phyloP scores from a whole-genome alignment of 2,329 filamentous ascomycete species.

The Xylaria multiplex region DNA sequence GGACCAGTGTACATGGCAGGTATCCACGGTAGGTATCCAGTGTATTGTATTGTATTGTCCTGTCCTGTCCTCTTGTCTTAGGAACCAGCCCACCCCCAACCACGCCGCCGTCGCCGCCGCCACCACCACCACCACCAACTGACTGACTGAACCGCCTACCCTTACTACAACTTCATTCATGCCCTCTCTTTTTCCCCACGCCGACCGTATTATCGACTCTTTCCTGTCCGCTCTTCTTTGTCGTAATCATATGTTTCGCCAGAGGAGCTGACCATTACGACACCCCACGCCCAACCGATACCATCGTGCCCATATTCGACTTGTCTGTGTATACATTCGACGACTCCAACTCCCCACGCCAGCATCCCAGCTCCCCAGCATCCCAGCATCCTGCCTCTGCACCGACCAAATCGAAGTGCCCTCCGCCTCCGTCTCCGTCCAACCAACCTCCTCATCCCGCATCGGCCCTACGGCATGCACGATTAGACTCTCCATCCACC shows the following conservation, averaged over 20 bases:
- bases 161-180: conserved; percentile 31
- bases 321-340: background rate
- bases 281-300: conserved; percentile 6
- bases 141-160: conserved; percentile 1
- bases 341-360: conserved; percentile 9
- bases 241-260: conserved; percentile 15
- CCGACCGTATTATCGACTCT: conserved; percentile 22
- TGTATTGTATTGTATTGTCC: conserved; percentile 1
- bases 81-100: conserved; percentile 27
- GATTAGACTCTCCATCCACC: conserved; percentile 15
- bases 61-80: background rate
- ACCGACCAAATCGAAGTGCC: conserved; percentile 16
- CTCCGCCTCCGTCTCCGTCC: conserved; percentile 20
- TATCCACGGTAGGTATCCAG: background rate
- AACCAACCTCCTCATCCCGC: conserved; percentile 6
- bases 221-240: conserved; percentile 7
- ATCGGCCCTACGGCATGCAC: conserved; percentile 20
- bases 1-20: no score
- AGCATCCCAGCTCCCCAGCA: no score
- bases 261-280: conserved; percentile 14
- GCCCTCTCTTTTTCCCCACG: conserved; percentile 22
- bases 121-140: conserved; percentile 2
- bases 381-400: background rate
- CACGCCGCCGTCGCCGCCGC: conserved; percentile 28
- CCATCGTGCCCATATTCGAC: conserved; percentile 9